Evolutionary conservation across 2,329 filamentous ascomycete species (phyloP).

Genomic region (Verticillium nubilum): DNA sequence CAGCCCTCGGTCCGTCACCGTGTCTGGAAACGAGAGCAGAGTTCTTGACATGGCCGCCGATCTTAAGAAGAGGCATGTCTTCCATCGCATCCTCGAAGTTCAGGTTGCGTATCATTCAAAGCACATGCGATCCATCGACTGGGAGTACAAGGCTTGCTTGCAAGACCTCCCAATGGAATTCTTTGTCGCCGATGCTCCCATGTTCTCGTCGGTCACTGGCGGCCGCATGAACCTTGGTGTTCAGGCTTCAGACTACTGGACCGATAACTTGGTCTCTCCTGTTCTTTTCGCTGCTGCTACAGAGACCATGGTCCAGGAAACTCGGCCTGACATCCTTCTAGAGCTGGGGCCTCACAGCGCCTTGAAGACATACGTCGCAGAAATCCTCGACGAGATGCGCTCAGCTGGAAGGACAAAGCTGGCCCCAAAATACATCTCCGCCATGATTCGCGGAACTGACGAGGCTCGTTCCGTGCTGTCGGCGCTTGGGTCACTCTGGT

Average conservation of each 20-base stretch:
- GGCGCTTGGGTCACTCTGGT: constrained; percentile 30
- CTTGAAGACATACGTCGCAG: constrained; percentile 28
- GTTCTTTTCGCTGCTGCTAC: constrained; percentile 39
- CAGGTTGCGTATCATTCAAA: constrained; percentile 37
- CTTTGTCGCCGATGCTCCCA: constrained; percentile 9
- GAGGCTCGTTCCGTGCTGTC: constrained; percentile 21
- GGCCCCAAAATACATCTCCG: constrained; percentile 15
- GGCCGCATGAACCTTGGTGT: background rate
- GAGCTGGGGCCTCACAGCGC: constrained; percentile 34
- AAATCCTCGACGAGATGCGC: constrained; percentile 22
- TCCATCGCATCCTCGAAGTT: constrained; percentile 29
- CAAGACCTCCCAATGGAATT: constrained; percentile 9
- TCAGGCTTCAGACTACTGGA: constrained; percentile 33
- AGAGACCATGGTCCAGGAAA: constrained; percentile 22
- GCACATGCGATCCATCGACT: constrained; percentile 33
- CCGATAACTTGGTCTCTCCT: constrained; percentile 35
- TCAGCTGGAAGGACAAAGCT: background rate
- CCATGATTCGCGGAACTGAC: constrained; percentile 19
- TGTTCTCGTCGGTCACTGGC: constrained; percentile 37
- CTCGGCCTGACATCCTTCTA: constrained; percentile 28
- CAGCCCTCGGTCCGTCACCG: constrained; percentile 34
- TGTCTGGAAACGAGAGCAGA: constrained; percentile 31
- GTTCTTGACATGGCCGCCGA: constrained; percentile 25
- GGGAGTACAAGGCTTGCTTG: constrained; percentile 27
- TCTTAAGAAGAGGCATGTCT: constrained; percentile 23